phyloP scores from a whole-genome alignment of 2,329 filamentous ascomycete species.

The Aspergillus cejpii region DNA sequence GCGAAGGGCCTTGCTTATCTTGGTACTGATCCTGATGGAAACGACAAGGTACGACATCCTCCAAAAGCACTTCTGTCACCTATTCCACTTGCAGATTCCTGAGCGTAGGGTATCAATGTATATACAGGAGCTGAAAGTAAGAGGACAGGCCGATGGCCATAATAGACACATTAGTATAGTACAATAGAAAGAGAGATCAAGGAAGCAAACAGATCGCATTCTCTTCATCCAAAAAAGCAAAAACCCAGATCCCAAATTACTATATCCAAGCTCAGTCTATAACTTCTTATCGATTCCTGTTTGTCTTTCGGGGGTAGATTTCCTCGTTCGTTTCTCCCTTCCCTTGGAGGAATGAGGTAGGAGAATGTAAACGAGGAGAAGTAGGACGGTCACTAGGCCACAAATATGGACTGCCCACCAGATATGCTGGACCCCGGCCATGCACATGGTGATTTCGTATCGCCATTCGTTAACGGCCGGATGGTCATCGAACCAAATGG shows the following conservation, averaged over 20 bases:
- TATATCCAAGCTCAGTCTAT: neutral
- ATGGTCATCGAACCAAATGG: slow-evolving; percentile 75
- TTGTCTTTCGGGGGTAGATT: neutral
- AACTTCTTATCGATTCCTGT: neutral
- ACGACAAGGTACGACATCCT: no score
- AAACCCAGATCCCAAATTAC: no score
- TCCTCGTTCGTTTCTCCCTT: neutral
- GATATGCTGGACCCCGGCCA: slow-evolving; percentile 75
- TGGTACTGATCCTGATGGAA: no score
- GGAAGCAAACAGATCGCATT: neutral
- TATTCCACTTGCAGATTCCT: no score
- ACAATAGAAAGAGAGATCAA: neutral
- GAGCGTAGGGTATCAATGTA: no score
- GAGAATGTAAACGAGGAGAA: slow-evolving; percentile 20
- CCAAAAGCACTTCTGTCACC: no score
- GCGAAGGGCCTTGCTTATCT: no score
- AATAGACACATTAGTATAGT: neutral
- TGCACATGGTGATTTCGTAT: slow-evolving; percentile 72
- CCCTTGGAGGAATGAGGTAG: neutral
- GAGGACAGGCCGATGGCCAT: no score
- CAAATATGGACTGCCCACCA: slow-evolving; percentile 89
- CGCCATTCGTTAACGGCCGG: slow-evolving; percentile 61
- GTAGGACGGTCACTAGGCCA: slow-evolving; percentile 49
- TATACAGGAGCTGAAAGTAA: no score
- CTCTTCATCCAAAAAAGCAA: neutral